Base-by-base conservation (phyloP, 805 yeast genomes). In the Komagataella pseudopastoris region DNA sequence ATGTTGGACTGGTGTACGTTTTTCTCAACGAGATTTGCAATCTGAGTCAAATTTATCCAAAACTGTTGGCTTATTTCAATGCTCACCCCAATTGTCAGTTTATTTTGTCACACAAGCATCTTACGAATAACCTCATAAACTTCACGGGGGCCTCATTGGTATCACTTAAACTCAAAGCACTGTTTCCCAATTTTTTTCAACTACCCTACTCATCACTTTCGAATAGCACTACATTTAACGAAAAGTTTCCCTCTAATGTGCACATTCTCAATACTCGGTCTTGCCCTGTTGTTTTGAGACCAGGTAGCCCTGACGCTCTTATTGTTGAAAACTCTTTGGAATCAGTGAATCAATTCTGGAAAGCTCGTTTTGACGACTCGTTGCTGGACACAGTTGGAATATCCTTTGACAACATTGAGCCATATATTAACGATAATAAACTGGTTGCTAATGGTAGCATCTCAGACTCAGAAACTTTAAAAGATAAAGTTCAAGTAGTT, bases 71-170 rank as follows among this genome's bases (percentile, higher is more conserved):
- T 62, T 70, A 4, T 83, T 88, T 56, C 83, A 81, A 0, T 55
- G 14, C 39, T n/a, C 10, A 30, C 14, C n/a, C 63, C 0, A 60
- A 70, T 1, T 70, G 80, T 24, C 60, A 70, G 50, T 96, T 88
- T 63, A 70, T 81, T 50, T 71, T 91, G 4, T 82, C 93, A n/a
- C 97, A 91, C 64, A 72, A 81, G 3, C 63, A 67, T 14, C 70
- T 85, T 50, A 71, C 83, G 10, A 79, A 87, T 17, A 77, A 90
- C 60, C 69, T 77, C 0, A 63, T 88, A 14, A 72, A 78, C 5
- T 81, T 80, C 62, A 72, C 69, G 30, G 74, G 81, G 0, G 72
- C 85, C 3, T 80, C 85, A 0, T 57, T 68, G 1, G 68, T 75
- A 17, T 66, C 77, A 1, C 61, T 85, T 54, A 82, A 81, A 59